These are phyloP conservation scores for Adenanthera pavonina DNA, from an alignment of 306 rosid genomes.

Conservation along the genomic window DNA sequence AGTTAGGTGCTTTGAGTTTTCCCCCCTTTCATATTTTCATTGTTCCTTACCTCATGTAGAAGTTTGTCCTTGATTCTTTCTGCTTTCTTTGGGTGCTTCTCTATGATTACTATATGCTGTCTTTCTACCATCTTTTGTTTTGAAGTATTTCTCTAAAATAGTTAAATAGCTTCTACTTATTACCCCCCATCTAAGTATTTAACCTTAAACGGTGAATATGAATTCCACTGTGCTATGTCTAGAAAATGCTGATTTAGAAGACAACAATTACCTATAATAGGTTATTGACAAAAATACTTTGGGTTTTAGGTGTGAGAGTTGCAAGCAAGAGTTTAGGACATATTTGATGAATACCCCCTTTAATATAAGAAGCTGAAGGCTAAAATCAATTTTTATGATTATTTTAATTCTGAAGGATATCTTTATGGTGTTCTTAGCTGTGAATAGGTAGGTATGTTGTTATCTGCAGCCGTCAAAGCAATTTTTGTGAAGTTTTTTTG, in stretches of 20 bases:
- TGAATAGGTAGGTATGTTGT: not conserved
- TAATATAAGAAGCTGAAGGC: not conserved
- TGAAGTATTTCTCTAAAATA: not conserved
- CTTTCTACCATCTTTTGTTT: constrained; percentile 4
- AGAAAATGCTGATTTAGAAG: not conserved
- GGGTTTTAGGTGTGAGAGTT: not conserved
- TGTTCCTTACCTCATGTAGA: not conserved
- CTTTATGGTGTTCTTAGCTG: not conserved
- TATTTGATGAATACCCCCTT: not conserved
- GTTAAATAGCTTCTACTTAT: not conserved
- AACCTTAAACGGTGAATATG: not conserved
- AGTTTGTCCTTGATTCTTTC: not conserved
- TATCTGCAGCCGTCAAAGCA: not conserved
- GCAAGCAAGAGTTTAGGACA: not conserved
- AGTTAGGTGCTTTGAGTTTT: not conserved
- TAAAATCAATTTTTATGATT: not conserved
- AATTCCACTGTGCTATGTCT: not conserved
- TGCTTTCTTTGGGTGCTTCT: not conserved
- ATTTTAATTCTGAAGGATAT: not conserved
- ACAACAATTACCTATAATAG: not conserved
- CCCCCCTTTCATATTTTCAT: not conserved
- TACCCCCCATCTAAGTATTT: not conserved
- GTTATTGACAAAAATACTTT: no score
- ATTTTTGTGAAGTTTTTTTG: not conserved
- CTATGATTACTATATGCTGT: not conserved